Evolutionary conservation across 208 protist species (phyloP).

Genomic region (Spongospora subterranea): DNA sequence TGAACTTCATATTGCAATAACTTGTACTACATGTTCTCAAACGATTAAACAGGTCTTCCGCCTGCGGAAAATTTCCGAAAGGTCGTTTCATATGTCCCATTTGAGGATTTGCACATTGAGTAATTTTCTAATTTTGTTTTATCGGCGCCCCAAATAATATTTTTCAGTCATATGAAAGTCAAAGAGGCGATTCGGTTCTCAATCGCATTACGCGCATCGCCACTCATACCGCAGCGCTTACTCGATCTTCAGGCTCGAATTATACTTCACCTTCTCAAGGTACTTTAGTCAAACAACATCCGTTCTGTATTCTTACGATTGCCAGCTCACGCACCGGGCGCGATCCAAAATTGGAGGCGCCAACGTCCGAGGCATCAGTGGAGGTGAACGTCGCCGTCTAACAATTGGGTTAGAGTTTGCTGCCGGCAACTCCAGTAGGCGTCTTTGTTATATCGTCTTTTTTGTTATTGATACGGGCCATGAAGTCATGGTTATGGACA

Average conservation of each 20-base stretch:
- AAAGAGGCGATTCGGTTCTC: constrained; percentile 47
- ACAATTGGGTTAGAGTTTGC: constrained; percentile 22
- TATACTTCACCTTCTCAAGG: constrained; percentile 30
- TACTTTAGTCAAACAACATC: not conserved
- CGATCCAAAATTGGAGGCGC: constrained; percentile 2
- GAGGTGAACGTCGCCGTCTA: constrained; percentile 18
- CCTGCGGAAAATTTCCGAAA: not conserved
- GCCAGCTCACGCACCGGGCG: not conserved
- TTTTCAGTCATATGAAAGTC: constrained; percentile 40
- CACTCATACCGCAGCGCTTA: not conserved
- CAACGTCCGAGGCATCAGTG: not conserved
- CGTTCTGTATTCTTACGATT: not conserved
- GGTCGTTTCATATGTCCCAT: constrained; percentile 46
- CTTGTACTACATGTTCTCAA: not conserved
- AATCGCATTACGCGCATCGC: constrained; percentile 1
- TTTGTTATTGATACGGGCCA: not conserved
- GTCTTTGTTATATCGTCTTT: not conserved
- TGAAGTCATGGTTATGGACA: constrained; percentile 39
- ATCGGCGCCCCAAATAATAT: not conserved
- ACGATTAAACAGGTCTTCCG: not conserved
- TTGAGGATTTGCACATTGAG: constrained; percentile 47
- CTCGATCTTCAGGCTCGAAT: not conserved
- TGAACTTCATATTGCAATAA: not conserved
- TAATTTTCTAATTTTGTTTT: not conserved
- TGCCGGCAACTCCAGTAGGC: not conserved